These are phyloP conservation scores for Scenedesmus sp. DNA, from an alignment of 163 green algal species.

Conservation along the genomic window DNA sequence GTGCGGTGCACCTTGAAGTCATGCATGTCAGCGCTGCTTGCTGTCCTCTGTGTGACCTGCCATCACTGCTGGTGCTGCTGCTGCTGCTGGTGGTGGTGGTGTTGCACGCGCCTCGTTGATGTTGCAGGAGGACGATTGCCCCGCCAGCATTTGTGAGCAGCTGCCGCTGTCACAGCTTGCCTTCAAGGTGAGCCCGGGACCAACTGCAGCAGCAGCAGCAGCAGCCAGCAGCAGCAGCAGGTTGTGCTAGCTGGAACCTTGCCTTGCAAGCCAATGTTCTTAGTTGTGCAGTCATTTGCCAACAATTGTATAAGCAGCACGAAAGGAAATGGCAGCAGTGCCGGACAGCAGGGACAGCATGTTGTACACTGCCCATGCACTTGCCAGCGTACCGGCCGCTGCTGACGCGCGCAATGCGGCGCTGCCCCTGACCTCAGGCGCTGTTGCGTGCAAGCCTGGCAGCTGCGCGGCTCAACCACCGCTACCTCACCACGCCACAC, in stretches of 20 bases:
- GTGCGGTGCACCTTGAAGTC: no score
- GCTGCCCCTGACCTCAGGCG: background rate
- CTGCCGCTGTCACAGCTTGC: slow-evolving; percentile 16
- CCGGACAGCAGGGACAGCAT: no score
- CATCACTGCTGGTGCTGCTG: background rate
- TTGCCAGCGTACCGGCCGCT: background rate
- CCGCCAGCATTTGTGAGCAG: background rate
- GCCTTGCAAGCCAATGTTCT: no score
- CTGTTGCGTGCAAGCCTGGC: slow-evolving; percentile 35
- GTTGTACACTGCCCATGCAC: no score
- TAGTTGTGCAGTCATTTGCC: no score
- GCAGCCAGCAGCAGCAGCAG: background rate
- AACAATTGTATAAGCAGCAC: no score
- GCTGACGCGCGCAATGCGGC: background rate
- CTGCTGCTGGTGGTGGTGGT: background rate
- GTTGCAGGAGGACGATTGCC: background rate
- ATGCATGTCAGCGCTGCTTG: no score
- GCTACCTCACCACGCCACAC: slow-evolving; percentile 40
- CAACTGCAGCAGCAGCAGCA: background rate
- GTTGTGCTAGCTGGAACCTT: no score
- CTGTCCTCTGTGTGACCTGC: no score
- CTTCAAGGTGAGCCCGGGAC: slow-evolving; percentile 6
- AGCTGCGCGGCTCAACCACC: slow-evolving; percentile 32
- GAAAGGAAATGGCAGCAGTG: no score
- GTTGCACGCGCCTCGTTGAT: no score